Conservation (phyloP, 2,329 filamentous ascomycete species). For the Claviceps humidiphila region DNA sequence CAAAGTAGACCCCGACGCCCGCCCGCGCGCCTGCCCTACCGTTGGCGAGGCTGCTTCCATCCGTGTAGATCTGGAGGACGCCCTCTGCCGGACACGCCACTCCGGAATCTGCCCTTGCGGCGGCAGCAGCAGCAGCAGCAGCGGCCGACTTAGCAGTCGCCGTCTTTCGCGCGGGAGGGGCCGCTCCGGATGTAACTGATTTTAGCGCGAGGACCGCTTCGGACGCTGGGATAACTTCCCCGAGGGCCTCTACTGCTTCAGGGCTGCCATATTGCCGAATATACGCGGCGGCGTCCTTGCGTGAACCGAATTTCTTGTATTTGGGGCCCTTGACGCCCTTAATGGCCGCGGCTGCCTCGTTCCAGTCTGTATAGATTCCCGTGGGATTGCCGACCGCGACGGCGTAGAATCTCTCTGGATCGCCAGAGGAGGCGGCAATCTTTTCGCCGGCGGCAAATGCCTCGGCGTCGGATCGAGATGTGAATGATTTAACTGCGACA, state of each 20-base stretch:
- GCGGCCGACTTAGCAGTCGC: background rate
- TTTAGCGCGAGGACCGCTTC: constrained; percentile 7
- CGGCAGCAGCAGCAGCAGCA: background rate
- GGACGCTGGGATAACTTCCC: constrained; percentile 13
- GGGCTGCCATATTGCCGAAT: constrained; percentile 40
- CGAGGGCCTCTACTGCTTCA: constrained; percentile 28
- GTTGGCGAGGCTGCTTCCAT: constrained; percentile 48
- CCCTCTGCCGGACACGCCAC: constrained; percentile 7
- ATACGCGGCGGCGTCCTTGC: constrained; percentile 65
- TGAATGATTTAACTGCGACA: constrained; percentile 66
- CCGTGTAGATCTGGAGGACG: constrained; percentile 40
- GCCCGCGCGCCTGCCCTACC: constrained; percentile 40
- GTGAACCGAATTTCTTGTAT: constrained; percentile 55
- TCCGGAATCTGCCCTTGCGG: background rate
- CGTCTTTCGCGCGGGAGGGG: constrained; percentile 15
- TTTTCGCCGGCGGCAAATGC: constrained; percentile 55
- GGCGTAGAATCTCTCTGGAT: constrained; percentile 42
- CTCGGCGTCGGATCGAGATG: constrained; percentile 59
- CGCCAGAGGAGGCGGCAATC: constrained; percentile 22
- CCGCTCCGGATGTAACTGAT: constrained; percentile 8
- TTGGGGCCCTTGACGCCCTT: constrained; percentile 56
- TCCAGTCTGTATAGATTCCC: constrained; percentile 53
- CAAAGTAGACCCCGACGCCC: constrained; percentile 53
- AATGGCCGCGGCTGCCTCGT: constrained; percentile 58
- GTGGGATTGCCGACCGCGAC: constrained; percentile 45